Evolutionary conservation across 208 protist genomes (phyloP).

Genomic region (Porcisia deanei): DNA sequence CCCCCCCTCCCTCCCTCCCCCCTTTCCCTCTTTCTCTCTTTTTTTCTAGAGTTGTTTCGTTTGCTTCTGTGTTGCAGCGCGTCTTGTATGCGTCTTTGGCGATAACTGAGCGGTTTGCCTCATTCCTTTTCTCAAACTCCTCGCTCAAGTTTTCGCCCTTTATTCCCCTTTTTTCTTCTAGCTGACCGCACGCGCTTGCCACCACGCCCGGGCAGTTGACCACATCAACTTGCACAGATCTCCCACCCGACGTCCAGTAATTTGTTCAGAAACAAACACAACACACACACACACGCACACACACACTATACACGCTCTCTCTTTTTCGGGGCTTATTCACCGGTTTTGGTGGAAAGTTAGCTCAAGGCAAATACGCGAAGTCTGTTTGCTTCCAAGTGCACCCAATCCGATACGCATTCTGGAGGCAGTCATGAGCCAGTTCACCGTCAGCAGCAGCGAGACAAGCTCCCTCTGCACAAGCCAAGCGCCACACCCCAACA

Average conservation of each 20-base stretch:
- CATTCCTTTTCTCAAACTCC: not conserved
- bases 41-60: not conserved
- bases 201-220: not conserved
- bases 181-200: not conserved
- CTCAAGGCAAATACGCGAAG: not conserved
- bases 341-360: not conserved
- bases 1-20: too few species aligned
- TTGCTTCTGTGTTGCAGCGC: not conserved
- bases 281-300: too few species aligned
- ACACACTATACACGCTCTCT: not conserved
- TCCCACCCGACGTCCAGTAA: not conserved
- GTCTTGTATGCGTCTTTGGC: not conserved
- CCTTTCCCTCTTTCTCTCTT: not conserved
- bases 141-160: not conserved
- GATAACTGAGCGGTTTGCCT: not conserved
- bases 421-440: constrained; percentile 19
- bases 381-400: not conserved
- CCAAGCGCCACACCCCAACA: not conserved
- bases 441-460: constrained; percentile 38
- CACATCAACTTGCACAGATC: not conserved
- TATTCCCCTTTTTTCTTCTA: not conserved
- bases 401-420: not conserved
- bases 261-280: too few species aligned
- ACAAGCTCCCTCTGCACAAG: constrained; percentile 37
- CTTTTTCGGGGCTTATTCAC: not conserved